Evolutionary conservation across 164 flowering plant genomes (phyloP).

Genomic region (Kingdonia uniflora): DNA sequence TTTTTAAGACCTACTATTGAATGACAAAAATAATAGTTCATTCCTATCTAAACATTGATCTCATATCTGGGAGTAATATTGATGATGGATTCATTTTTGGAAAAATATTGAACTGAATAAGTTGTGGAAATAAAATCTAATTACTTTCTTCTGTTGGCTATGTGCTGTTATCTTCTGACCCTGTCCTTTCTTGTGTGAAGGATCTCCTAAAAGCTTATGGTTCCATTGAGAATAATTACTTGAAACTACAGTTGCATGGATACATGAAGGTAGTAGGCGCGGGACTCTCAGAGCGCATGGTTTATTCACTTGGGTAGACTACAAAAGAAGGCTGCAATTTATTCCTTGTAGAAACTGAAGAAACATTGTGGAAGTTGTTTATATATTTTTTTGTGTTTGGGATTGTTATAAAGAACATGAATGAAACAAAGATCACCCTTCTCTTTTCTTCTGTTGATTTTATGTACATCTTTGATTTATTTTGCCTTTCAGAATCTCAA

Average conservation of each 20-base stretch:
- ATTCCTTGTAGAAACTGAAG: too few relatives aligned
- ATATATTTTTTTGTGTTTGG: background rate
- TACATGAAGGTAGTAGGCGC: slow-evolving; percentile 56
- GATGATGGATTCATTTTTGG: background rate
- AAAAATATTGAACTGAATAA: background rate
- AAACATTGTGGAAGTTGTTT: background rate
- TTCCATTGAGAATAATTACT: slow-evolving; percentile 16
- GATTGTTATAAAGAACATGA: background rate
- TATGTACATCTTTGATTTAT: too few relatives aligned
- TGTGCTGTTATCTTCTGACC: background rate
- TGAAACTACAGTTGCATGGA: slow-evolving; percentile 45
- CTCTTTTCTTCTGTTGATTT: background rate
- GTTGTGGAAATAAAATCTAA: background rate
- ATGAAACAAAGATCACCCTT: background rate
- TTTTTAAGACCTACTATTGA: background rate
- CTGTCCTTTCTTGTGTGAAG: slow-evolving; percentile 23
- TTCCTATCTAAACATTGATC: background rate
- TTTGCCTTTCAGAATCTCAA: too few relatives aligned
- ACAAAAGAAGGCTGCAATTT: too few relatives aligned
- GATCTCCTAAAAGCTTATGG: slow-evolving; percentile 34
- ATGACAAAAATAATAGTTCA: background rate
- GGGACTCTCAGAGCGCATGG: slow-evolving; percentile 51
- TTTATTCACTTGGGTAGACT: slow-evolving; percentile 41
- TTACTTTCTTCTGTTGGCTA: background rate
- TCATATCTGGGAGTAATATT: background rate